Evolutionary conservation across 2,329 filamentous ascomycete genomes (phyloP).

Genomic region (Lasiodiplodia sp.): DNA sequence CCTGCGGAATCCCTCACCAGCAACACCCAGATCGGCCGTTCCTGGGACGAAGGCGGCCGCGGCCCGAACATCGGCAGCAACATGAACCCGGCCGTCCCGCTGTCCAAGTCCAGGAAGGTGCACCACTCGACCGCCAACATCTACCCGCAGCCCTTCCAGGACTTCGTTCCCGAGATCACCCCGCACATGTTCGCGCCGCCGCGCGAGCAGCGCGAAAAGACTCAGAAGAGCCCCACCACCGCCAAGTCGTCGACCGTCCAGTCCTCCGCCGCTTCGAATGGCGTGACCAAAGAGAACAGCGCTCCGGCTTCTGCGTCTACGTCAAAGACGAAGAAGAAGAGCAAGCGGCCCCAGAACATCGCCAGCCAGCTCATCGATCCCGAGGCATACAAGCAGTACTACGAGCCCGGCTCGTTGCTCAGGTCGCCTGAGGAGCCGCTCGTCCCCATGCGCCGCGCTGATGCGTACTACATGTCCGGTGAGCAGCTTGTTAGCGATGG

Average conservation of each 20-base stretch:
- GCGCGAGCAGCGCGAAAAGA: background rate
- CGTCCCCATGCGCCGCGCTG: background rate
- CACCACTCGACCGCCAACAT: constrained; percentile 18
- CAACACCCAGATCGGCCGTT: constrained; percentile 85
- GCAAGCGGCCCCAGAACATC: background rate
- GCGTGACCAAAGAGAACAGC: background rate
- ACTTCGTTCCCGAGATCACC: background rate
- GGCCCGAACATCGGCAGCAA: background rate
- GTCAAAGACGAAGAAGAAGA: background rate
- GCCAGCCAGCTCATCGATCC: background rate
- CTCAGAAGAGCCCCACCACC: background rate
- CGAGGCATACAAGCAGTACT: background rate
- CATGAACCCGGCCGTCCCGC: constrained; percentile 23
- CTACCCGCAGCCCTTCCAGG: constrained; percentile 25
- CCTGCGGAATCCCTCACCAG: constrained; percentile 39
- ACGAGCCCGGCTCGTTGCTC: background rate
- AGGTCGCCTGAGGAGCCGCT: background rate
- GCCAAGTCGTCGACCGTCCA: background rate
- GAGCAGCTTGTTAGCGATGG: background rate
- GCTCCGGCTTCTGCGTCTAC: background rate
- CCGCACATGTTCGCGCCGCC: background rate
- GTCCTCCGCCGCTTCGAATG: background rate
- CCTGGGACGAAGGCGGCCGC: constrained; percentile 77
- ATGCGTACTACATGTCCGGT: background rate
- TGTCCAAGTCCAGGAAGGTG: constrained; percentile 7